Evolutionary conservation across 352 stramenopile species (phyloP).

Genomic region (Pythium aquatile): DNA sequence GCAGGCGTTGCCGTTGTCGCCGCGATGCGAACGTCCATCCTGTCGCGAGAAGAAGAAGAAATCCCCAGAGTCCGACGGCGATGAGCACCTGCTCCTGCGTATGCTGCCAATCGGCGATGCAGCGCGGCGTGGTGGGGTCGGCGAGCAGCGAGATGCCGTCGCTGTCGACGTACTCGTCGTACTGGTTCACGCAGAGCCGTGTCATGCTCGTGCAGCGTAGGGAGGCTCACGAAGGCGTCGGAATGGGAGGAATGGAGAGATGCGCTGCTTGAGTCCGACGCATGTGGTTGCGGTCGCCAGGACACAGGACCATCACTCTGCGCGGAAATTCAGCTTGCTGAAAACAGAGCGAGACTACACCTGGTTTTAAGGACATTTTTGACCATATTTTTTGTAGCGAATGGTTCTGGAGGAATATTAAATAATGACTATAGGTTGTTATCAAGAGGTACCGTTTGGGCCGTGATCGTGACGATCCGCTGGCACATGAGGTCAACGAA

Average conservation of each 20-base stretch:
- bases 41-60: slow-evolving; percentile 45
- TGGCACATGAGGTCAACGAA: background rate
- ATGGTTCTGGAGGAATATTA: background rate
- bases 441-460: slow-evolving; percentile 6
- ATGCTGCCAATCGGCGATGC: slow-evolving; percentile 70
- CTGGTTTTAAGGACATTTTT: slow-evolving; percentile 11
- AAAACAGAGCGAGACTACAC: slow-evolving; percentile 1
- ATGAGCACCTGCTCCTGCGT: slow-evolving; percentile 74
- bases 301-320: slow-evolving; percentile 23
- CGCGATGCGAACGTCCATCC: slow-evolving; percentile 58
- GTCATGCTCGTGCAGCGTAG: slow-evolving; percentile 30
- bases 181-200: slow-evolving; percentile 73
- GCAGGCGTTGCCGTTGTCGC: slow-evolving; percentile 51
- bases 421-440: slow-evolving; percentile 2
- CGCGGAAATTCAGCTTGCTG: slow-evolving; percentile 10
- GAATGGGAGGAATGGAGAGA: background rate
- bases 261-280: background rate
- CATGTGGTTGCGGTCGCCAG: background rate
- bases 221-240: background rate
- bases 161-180: slow-evolving; percentile 23
- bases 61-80: slow-evolving; percentile 42
- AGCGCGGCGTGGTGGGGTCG: slow-evolving; percentile 41
- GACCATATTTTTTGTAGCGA: too few species aligned
- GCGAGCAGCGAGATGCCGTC: slow-evolving; percentile 23
- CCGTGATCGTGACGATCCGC: background rate